Percentiles rank a stretch among this genome's conserved stretches.
Evolutionary conservation across 2,329 filamentous ascomycete genomes (phyloP).

Genomic region (Acrocalymma vagum): DNA sequence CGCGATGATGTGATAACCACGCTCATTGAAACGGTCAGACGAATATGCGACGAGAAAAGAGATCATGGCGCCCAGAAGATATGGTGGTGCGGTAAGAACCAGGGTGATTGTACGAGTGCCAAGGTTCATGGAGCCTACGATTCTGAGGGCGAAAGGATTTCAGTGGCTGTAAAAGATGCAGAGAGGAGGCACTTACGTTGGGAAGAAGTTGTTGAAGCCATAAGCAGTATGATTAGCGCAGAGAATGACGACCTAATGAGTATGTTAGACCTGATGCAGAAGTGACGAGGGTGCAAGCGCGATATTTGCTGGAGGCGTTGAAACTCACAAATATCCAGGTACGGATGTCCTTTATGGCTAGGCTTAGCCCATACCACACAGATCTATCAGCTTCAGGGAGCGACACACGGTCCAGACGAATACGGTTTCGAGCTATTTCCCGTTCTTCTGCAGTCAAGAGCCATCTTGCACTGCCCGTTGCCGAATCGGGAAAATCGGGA

Average conservation of each 20-base stretch:
- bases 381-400: conserved; percentile 1
- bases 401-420: conserved; percentile 14
- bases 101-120: conserved; percentile 16
- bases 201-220: conserved; percentile 12
- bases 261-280: too few relatives aligned
- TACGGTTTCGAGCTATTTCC: conserved; percentile 9
- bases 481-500: conserved; percentile 6
- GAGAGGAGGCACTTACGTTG: too few relatives aligned
- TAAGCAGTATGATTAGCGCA: conserved; percentile 12
- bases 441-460: conserved; percentile 10
- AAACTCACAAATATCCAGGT: conserved; percentile 11
- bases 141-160: too few relatives aligned
- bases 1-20: conserved; percentile 19
- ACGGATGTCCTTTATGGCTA: conserved; percentile 13
- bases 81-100: conserved; percentile 17
- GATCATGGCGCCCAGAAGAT: conserved; percentile 17
- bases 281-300: too few relatives aligned
- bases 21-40: conserved; percentile 16
- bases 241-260: conserved; percentile 11
- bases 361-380: conserved; percentile 18
- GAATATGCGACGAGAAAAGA: conserved; percentile 18
- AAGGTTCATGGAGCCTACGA: conserved; percentile 8
- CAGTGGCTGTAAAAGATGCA: too few relatives aligned
- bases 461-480: conserved; percentile 8
- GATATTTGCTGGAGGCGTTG: too few relatives aligned